Base-by-base conservation (phyloP, 192 early-diverging fungal genomes). In the Coemansia sp. region DNA sequence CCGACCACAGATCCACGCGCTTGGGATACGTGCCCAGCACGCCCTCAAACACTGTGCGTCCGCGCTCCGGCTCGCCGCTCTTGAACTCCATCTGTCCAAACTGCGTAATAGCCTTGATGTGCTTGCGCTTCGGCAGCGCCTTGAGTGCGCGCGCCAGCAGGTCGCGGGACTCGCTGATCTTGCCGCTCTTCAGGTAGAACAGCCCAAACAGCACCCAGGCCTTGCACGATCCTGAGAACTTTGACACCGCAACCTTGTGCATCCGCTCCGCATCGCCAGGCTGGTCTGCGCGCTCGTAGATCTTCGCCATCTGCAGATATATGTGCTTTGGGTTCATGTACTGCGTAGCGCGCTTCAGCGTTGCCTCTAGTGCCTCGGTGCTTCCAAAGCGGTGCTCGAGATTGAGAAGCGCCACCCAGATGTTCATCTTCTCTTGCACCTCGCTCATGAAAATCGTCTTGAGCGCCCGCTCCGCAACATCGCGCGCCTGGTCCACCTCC, bases 1-100 rank as follows among this genome's bases (percentile, higher is more conserved):
- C 86, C 11, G 89, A 93, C 98, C 98, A 99, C 66, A 99, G 78
- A 80, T 99, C 96, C 22, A 95, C 76, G 3, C 94, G 85, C 79
- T 97, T 98, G 45, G 96, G 96, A 66, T 95, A 93, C 53, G 90
- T 93, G 75, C 85, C 87, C 79, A 99, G 85, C 39, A 99, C 86
- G 53, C 94, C 94, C 85, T 99, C 98, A 76, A 99, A 94, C 69
- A 99, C 90, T 0, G 98, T 99, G 45, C 98, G 89, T 12, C 96
- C 98, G 71, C 96, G 92, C 76, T 99, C 98, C 22, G 94, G 85
- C 76, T 98, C 96, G 42, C 98, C 98, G 65, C 93, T 84, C 84
- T 95, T 95, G 86, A 98, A 98, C 85, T 99, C 98, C 85, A 98
- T 88, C 76, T 95, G 93, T 2, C 90, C 98, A 87, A 98, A 98